A percentile compares a stretch with the other conserved stretches of the same genome.
phyloP scores from a whole-genome alignment of 768 basidiomycete genomes.

The Coprinellus micaceus region DNA sequence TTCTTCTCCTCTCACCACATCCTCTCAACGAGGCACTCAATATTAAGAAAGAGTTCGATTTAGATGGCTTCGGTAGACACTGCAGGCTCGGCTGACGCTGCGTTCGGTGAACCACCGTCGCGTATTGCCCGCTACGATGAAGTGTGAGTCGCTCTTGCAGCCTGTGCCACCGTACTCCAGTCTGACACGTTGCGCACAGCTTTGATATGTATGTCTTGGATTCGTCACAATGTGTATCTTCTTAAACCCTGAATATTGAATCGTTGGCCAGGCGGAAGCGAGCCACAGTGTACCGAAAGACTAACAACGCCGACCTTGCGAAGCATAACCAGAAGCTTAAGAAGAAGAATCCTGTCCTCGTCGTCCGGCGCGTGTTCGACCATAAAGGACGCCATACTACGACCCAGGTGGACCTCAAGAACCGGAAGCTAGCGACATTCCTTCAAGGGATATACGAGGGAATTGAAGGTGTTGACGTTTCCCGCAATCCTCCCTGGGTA shows the following conservation, averaged over 20 bases:
- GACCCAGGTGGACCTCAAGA: constrained; percentile 20
- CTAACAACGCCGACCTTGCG: constrained; percentile 13
- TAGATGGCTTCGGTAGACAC: too few species aligned
- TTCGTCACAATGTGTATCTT: not conserved
- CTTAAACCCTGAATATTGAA: not conserved
- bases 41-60: too few species aligned
- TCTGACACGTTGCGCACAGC: too few species aligned
- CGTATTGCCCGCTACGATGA: constrained; percentile 1
- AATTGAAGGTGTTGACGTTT: not conserved
- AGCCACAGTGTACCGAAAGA: constrained; percentile 16
- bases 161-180: too few species aligned
- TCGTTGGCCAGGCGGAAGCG: not conserved
- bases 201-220: constrained; percentile 3
- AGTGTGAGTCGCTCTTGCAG: constrained; percentile 2
- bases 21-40: too few species aligned
- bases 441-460: constrained; percentile 12
- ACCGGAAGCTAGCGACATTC: constrained; percentile 13
- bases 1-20: too few species aligned
- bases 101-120: not conserved
- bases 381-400: constrained; percentile 12
- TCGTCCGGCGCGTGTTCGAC: constrained; percentile 22
- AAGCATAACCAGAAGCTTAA: constrained; percentile 12
- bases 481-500: not conserved
- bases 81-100: not conserved
- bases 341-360: constrained; percentile 19